phyloP scores from a whole-genome alignment of 2,329 filamentous ascomycete genomes.

The Cladosporium halotolerans region DNA sequence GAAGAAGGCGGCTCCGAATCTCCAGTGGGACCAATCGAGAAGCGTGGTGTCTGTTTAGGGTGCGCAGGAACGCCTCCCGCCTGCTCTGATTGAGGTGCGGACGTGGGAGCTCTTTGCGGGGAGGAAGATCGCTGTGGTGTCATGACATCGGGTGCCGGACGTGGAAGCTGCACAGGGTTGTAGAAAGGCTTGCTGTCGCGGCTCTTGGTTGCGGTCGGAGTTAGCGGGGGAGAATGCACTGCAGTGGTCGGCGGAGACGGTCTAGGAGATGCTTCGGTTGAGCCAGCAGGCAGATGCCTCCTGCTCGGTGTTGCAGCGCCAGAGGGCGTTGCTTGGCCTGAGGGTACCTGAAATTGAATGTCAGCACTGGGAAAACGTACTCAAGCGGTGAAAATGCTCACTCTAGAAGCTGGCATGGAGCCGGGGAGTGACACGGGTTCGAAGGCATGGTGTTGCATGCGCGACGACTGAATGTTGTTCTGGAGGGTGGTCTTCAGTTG shows the following conservation, averaged over 20 bases:
- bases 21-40: slow-evolving; percentile 51
- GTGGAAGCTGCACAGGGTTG: slow-evolving; percentile 23
- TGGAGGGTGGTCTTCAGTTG: slow-evolving; percentile 68
- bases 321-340: slow-evolving; percentile 44
- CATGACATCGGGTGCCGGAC: slow-evolving; percentile 47
- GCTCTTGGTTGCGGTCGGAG: slow-evolving; percentile 9
- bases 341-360: slow-evolving; percentile 36
- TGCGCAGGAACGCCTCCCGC: slow-evolving; percentile 34
- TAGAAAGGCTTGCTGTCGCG: slow-evolving; percentile 36
- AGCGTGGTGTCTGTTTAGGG: slow-evolving; percentile 46
- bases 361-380: slow-evolving; percentile 16
- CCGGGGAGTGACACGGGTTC: slow-evolving; percentile 84
- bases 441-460: slow-evolving; percentile 81
- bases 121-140: slow-evolving; percentile 53
- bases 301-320: slow-evolving; percentile 34
- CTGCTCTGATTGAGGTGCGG: slow-evolving; percentile 21
- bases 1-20: slow-evolving; percentile 50
- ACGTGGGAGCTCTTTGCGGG: slow-evolving; percentile 30
- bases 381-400: slow-evolving; percentile 44
- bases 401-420: slow-evolving; percentile 76
- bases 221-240: slow-evolving; percentile 38
- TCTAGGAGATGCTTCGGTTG: slow-evolving; percentile 57
- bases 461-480: slow-evolving; percentile 70
- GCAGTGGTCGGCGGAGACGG: slow-evolving; percentile 62
- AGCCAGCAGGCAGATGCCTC: slow-evolving; percentile 36